Conservation (phyloP, 1,284 basidiomycete species). For the Moniliella sp. region DNA sequence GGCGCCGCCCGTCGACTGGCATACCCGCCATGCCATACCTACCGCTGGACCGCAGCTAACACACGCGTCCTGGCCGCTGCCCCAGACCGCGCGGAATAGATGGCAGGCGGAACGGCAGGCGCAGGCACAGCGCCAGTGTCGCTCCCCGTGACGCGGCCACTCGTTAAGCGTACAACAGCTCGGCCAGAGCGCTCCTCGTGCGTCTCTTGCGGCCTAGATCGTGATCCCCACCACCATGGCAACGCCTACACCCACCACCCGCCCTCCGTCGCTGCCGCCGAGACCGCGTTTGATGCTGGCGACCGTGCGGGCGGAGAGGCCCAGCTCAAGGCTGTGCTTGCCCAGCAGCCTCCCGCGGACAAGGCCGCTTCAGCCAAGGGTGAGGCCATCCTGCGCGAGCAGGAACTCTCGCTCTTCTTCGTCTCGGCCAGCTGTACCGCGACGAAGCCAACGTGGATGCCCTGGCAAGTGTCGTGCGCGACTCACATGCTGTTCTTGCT, state of each 20-base stretch:
- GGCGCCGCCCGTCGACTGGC: background rate
- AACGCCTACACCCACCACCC: background rate
- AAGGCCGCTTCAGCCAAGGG: too few relatives aligned
- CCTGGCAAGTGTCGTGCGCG: slow-evolving; percentile 63
- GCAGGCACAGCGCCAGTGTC: background rate
- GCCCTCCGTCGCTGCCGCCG: slow-evolving; percentile 16
- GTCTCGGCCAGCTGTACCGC: slow-evolving; percentile 66
- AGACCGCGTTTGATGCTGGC: slow-evolving; percentile 18
- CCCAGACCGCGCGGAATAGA: background rate
- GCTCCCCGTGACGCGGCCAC: background rate
- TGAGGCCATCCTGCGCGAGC: slow-evolving; percentile 50
- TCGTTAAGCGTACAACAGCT: too few relatives aligned
- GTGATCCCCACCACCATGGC: background rate
- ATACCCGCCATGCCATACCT: too few relatives aligned
- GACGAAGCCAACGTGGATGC: slow-evolving; percentile 64
- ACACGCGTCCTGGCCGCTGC: background rate
- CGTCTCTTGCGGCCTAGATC: too few relatives aligned
- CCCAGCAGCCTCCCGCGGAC: slow-evolving; percentile 5
- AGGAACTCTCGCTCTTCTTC: slow-evolving; percentile 66
- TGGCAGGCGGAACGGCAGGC: background rate
- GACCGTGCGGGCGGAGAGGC: slow-evolving; percentile 12
- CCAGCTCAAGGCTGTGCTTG: slow-evolving; percentile 23
- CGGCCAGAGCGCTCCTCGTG: too few relatives aligned
- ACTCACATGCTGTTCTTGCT: slow-evolving; percentile 72
- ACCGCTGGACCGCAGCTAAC: background rate